phyloP scores from a whole-genome alignment of 208 protist species.

The Trypanosoma lewisi region DNA sequence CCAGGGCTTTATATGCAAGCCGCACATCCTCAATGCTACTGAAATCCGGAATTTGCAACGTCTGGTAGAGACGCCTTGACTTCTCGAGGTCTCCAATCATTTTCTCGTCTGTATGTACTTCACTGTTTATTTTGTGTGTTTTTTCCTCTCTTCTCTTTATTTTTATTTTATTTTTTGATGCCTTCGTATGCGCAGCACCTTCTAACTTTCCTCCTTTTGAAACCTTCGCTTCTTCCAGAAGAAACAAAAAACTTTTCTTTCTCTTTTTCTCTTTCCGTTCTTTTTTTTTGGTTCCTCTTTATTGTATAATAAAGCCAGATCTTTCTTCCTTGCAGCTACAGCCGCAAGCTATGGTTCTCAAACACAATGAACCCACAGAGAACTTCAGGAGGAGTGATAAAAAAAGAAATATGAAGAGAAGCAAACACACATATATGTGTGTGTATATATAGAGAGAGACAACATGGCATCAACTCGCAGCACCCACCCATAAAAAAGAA shows the following conservation, averaged over 20 bases:
- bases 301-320: not conserved
- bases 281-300: slow-evolving; percentile 3
- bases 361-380: no score
- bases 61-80: slow-evolving; percentile 69
- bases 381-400: no score
- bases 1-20: slow-evolving; percentile 91
- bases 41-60: slow-evolving; percentile 82
- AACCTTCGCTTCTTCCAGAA: not conserved
- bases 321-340: not conserved
- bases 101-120: not conserved
- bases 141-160: not conserved
- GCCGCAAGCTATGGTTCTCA: no score
- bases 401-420: no score
- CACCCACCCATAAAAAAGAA: no score
- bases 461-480: no score
- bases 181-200: not conserved
- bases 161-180: not conserved
- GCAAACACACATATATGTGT: no score
- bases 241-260: not conserved
- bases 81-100: slow-evolving; percentile 28
- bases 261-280: not conserved
- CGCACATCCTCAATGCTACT: slow-evolving; percentile 88
- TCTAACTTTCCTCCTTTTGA: not conserved
- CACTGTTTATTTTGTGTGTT: not conserved
- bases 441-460: no score